Base-by-base conservation (phyloP, 352 stramenopile genomes). In the Phytophthora lateralis region DNA sequence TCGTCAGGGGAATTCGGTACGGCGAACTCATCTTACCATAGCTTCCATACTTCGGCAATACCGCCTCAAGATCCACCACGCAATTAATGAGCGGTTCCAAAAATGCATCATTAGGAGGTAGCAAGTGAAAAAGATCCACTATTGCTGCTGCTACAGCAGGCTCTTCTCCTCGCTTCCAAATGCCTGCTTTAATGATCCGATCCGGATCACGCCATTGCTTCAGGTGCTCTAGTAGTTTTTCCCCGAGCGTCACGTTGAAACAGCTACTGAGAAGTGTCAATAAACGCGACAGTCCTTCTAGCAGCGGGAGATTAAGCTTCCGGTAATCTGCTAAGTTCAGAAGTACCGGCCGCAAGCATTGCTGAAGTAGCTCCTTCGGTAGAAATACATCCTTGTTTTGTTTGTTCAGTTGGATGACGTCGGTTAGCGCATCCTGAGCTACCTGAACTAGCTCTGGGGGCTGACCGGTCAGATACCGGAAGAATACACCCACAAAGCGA, bases 171-270 rank as follows among this genome's bases (percentile, higher is more conserved):
- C 85, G 75, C 53, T 97, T 96, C 91, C 91, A 98, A 60, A 94
- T 98, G n/a, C 61, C 78, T 37, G 91, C 90, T 74, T 97, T 96
- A 27, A 95, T 85, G 39, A 97, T 97, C 30, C 89, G 86, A 34
- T 96, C 89, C 0, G 91, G 90, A 53, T 97, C 89, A 17, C 85
- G 79, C 90, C 90, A 98, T 63, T 98, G 93, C 65, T 98, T 95
- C 12, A 99, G 66, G 63, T 98, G 96, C 57, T 99, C 96, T 1
- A 99, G 69, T 27, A 99, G 66, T 66, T 99, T 99, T 62, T 99
- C 96, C 6, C 96, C 97, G 0, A 99, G 76, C 11, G 95, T 98
- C 32, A 98, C 96, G 53, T 99, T 99, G 61, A 99, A 99, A 79
- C 96, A 99, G 39, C 87, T 98, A 55, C 91, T 98, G 1, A 99